These are phyloP conservation scores for Lodderomyces elongisporus DNA, from an alignment of 1,139 yeast species.

Conservation along the genomic window DNA sequence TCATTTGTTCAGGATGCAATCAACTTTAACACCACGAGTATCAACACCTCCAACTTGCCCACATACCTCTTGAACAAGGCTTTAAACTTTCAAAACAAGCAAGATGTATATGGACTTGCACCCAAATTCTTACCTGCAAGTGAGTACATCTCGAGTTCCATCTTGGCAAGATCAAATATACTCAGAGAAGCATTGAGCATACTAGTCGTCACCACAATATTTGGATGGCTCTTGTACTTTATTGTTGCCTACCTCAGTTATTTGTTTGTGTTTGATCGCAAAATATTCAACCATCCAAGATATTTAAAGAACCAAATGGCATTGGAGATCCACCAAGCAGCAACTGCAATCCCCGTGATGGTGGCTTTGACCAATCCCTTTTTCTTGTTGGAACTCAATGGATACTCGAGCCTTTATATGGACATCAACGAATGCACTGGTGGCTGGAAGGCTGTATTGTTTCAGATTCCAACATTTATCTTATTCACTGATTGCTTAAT, in stretches of 20 bases:
- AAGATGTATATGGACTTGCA: conserved; percentile 35
- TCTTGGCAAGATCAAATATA: conserved; percentile 65
- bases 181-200: conserved; percentile 68
- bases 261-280: conserved; percentile 73
- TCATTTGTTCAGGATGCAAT: conserved; percentile 1
- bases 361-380: conserved; percentile 83
- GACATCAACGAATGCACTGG: conserved; percentile 57
- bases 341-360: conserved; percentile 83
- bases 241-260: conserved; percentile 74
- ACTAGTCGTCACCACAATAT: conserved; percentile 66
- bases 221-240: conserved; percentile 80
- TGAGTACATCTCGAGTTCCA: conserved; percentile 53
- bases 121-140: conserved; percentile 41
- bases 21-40: conserved; percentile 3
- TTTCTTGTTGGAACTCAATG: conserved; percentile 78
- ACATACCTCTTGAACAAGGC: conserved; percentile 14
- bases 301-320: conserved; percentile 89
- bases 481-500: conserved; percentile 92
- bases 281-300: conserved; percentile 91
- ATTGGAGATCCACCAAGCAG: conserved; percentile 74
- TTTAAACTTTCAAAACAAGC: conserved; percentile 24
- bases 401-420: conserved; percentile 75
- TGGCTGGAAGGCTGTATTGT: conserved; percentile 60
- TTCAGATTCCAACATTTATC: conserved; percentile 72
- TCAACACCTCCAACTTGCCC: conserved; percentile 13